These are phyloP conservation scores for Magnusiomyces sp. DNA, from an alignment of 1,139 yeast genomes.

Conservation along the genomic window DNA sequence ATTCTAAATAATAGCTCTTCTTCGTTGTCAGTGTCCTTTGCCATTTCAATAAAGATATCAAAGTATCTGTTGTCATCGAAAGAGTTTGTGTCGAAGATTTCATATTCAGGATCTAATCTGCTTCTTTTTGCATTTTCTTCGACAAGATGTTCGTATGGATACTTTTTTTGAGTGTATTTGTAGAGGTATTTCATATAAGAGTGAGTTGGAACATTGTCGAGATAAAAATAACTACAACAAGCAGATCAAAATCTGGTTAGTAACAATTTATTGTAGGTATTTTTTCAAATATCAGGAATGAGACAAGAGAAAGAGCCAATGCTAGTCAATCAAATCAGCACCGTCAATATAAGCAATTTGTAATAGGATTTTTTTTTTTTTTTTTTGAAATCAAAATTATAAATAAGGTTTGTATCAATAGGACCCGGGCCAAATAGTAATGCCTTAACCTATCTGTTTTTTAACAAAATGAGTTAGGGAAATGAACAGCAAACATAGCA, in stretches of 20 bases:
- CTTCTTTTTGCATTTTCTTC: constrained; percentile 59
- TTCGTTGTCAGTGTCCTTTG: constrained; percentile 75
- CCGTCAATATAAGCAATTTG: too few relatives aligned
- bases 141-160: constrained; percentile 73
- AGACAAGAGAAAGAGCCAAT: background rate
- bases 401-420: too few relatives aligned
- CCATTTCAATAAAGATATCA: constrained; percentile 87
- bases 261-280: background rate
- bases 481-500: background rate
- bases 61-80: constrained; percentile 77
- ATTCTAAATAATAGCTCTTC: constrained; percentile 75
- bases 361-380: too few relatives aligned
- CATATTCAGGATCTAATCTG: constrained; percentile 61
- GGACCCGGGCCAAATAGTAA: too few relatives aligned
- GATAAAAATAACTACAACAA: constrained; percentile 46
- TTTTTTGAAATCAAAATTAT: too few relatives aligned
- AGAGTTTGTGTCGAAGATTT: constrained; percentile 65
- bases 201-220: constrained; percentile 91
- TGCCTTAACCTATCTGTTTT: too few relatives aligned
- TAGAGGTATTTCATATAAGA: constrained; percentile 88
- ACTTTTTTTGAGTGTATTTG: constrained; percentile 82
- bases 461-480: too few relatives aligned
- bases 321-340: too few relatives aligned
- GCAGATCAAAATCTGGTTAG: too few relatives aligned
- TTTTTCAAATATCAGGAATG: background rate